Evolutionary conservation across 208 protist species (phyloP).

Genomic region (Phytomonas francai): DNA sequence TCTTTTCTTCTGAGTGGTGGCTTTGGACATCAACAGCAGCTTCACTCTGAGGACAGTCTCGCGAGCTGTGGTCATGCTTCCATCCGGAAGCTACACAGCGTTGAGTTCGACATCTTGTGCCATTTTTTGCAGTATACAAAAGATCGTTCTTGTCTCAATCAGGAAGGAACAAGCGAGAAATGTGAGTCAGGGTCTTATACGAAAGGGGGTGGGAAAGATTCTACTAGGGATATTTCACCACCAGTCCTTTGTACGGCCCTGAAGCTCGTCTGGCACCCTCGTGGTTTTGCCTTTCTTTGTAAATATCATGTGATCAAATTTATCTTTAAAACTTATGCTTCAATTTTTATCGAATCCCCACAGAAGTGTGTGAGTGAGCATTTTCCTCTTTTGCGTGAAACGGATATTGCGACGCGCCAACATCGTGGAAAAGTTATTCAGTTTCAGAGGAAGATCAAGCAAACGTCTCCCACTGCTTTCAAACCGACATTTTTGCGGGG

Average conservation of each 20-base stretch:
- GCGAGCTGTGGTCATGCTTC: constrained; percentile 8
- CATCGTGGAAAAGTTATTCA: not conserved
- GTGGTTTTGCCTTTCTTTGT: constrained; percentile 52
- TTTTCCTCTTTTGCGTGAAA: not conserved
- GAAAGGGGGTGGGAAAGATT: too few species aligned
- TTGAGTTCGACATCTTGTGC: constrained; percentile 17
- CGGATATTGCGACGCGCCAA: not conserved
- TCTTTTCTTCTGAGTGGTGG: constrained; percentile 24
- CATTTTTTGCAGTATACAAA: constrained; percentile 11
- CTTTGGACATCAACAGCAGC: constrained; percentile 14
- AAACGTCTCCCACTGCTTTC: not conserved
- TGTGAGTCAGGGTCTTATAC: not conserved
- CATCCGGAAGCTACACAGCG: constrained; percentile 11
- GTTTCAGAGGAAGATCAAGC: not conserved
- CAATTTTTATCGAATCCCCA: constrained; percentile 30
- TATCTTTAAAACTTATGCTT: constrained; percentile 42
- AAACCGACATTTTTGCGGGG: not conserved
- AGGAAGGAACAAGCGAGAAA: not conserved
- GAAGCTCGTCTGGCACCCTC: constrained; percentile 44
- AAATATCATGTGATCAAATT: constrained; percentile 28
- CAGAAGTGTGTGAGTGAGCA: not conserved
- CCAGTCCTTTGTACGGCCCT: constrained; percentile 52
- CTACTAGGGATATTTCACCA: constrained; percentile 8
- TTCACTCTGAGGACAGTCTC: constrained; percentile 26
- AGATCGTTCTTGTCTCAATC: not conserved